A percentile compares a stretch with the other conserved stretches of the same genome.
Conservation (phyloP, 495 filamentous ascomycete genomes). For the Hypomontagnella monticulosa region DNA sequence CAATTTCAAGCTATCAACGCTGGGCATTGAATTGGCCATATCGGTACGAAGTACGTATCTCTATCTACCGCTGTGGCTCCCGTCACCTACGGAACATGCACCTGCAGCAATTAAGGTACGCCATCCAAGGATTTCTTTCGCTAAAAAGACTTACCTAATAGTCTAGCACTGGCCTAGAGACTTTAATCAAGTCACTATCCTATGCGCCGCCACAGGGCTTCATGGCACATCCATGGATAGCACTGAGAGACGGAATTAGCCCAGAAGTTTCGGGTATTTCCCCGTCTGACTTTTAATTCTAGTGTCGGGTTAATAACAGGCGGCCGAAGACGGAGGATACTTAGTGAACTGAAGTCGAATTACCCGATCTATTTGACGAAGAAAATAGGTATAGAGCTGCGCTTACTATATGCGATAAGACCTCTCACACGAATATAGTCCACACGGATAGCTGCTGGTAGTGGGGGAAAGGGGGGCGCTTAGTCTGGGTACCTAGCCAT, state of each 20-base stretch:
- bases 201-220: too few species aligned
- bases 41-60: slow-evolving; percentile 10
- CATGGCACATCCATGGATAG: too few species aligned
- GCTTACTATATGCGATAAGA: slow-evolving; percentile 33
- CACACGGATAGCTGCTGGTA: slow-evolving; percentile 1
- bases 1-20: slow-evolving; percentile 27
- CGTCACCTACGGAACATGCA: slow-evolving; percentile 3
- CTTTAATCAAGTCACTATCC: too few species aligned
- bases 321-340: slow-evolving; percentile 36
- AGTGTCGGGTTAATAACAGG: slow-evolving; percentile 13
- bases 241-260: not conserved
- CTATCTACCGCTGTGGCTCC: not conserved
- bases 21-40: too few species aligned
- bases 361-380: slow-evolving; percentile 6
- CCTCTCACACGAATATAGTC: slow-evolving; percentile 3
- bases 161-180: too few species aligned
- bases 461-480: slow-evolving; percentile 21
- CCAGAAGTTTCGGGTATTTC: not conserved
- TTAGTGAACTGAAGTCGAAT: slow-evolving; percentile 13
- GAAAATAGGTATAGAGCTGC: not conserved
- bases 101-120: slow-evolving; percentile 4
- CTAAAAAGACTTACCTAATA: too few species aligned
- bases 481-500: slow-evolving; percentile 14
- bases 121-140: not conserved
- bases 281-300: not conserved